Base-by-base conservation (phyloP, 768 basidiomycete species). In the Macrolepiota albuminosa region DNA sequence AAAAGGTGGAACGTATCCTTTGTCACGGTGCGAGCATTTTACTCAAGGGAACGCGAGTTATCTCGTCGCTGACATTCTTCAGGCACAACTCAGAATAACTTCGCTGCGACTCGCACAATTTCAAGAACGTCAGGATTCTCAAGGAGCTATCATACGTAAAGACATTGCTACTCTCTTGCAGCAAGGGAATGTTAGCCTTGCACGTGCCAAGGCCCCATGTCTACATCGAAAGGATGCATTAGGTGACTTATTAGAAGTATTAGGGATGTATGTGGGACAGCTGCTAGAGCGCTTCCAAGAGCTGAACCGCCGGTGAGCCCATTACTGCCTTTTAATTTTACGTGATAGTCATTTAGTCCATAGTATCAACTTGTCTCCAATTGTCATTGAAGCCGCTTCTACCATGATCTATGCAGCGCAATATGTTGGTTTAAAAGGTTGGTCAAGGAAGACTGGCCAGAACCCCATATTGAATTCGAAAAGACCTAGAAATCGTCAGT, bases 181-280 rank as follows among this genome's bases (percentile, higher is more conserved):
- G 54, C 83, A 86, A 62, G 80, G 81, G 42, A 83, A 87, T 56
- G 72, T 87, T 55, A 76, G 75, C 16, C 71, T 88, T 34, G 90
- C 90, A 13, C 83, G 89, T 50, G 79, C 82, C n/a, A 91, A 89
- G 73, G 86, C 86, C 1, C 86, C 86, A 68, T 84, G 80, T 65
- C 69, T 88, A 51, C 80, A 88, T 29, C 75, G 80, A 43, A 86
- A 89, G 50, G 88, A 91, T 66, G 73, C 76, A 9, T 75, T 79
- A 61, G 81, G 79, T 9, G 85, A 88, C 65, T 65, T 89, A n/a
- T 66, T 89, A 60, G 87, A 86, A 69, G 76, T 79, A 31, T 58
- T 91, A 60, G 88, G 85, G 70, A 84, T 84, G 81, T 77, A 87
- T 64, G 73, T 89, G 36, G 84, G 86, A n/a, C 73, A 81, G 24